Conservation (phyloP, 2,329 filamentous ascomycete species). For the Aquanectria penicillioides region DNA sequence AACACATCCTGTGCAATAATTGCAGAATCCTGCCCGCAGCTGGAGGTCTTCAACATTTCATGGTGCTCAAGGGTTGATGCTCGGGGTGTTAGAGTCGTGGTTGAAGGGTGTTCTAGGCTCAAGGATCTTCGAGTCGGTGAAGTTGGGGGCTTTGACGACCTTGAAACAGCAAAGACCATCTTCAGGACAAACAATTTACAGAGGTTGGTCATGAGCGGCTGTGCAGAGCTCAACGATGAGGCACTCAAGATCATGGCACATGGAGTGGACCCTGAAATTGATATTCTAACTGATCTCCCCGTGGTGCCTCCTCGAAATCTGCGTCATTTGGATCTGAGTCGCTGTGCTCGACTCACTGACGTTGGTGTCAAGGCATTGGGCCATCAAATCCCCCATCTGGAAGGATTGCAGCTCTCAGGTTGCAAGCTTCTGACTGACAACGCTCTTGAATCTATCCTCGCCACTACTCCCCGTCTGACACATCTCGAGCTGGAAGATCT, state of each 20-base stretch:
- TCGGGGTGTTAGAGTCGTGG: slow-evolving; percentile 75
- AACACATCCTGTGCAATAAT: slow-evolving; percentile 90
- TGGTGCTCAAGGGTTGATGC: slow-evolving; percentile 92
- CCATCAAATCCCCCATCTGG: slow-evolving; percentile 78
- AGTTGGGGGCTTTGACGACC: slow-evolving; percentile 80
- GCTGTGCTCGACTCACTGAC: slow-evolving; percentile 79
- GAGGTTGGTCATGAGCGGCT: slow-evolving; percentile 82
- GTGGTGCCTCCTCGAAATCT: slow-evolving; percentile 81
- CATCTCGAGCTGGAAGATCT: slow-evolving; percentile 93
- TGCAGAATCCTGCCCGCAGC: slow-evolving; percentile 78
- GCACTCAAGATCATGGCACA: slow-evolving; percentile 79
- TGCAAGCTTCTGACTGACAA: slow-evolving; percentile 79
- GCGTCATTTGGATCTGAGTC: slow-evolving; percentile 85
- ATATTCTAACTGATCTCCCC: slow-evolving; percentile 80
- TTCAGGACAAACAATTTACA: slow-evolving; percentile 86
- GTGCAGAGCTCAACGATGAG: slow-evolving; percentile 80
- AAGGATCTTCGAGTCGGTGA: slow-evolving; percentile 86
- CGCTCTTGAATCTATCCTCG: slow-evolving; percentile 76
- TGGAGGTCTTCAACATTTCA: slow-evolving; percentile 89
- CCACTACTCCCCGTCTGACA: slow-evolving; percentile 79
- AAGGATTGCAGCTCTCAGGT: slow-evolving; percentile 85
- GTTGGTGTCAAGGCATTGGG: slow-evolving; percentile 76
- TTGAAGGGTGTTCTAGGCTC: slow-evolving; percentile 77
- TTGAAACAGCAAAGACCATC: slow-evolving; percentile 76
- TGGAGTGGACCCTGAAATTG: slow-evolving; percentile 79